Base-by-base conservation (phyloP, 2,329 filamentous ascomycete genomes). In the Fusarium liriodendri region DNA sequence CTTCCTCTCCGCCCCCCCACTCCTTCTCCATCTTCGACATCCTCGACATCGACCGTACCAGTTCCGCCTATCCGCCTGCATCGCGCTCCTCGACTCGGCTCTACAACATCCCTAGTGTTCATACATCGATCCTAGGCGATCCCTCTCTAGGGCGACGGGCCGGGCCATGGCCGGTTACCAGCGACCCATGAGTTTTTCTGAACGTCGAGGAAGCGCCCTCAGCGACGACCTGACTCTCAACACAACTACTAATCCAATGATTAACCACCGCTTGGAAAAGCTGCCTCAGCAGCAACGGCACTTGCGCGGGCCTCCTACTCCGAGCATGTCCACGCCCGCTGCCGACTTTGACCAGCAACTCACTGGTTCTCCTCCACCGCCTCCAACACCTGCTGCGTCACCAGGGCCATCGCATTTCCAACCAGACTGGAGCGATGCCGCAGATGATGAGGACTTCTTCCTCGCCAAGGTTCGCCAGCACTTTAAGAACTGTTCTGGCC, bases 371-470 rank as follows among this genome's bases (percentile, higher is more conserved):
- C 90, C 90, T 38, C 90, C 90, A 14, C 90, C 89, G 32, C 90
- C 90, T 47, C 90, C 90, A 2, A 92, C 90, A 3, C 90, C 90
- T 25, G 90, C 90, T 22, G 90, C 90, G 13, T 92, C 90, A 45
- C 90, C 90, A 5, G 90, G 90, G 2, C 90, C 90, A 8, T 88
- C 89, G 7, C 87, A 90, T 75, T 85, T 85, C 69, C 89, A 89
- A 72, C 88, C 89, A 14, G 92, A 94, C 83, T 95, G 94, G 93
- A 94, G 91, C 79, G 90, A 91, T 71, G 92, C 92, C 22, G 92
- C 92, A 47, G 93, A 95, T 69, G 91, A 94, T 79, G 94, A 98
- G 81, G 94, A 97, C 80, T 90, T 93, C 74, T 94, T 96, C 77
- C 89, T 97, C 64, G 88, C 94, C 74, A 92, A 95, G 79, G 91